phyloP scores from a whole-genome alignment of 2,329 filamentous ascomycete genomes.

The Fusarium tricinctum region DNA sequence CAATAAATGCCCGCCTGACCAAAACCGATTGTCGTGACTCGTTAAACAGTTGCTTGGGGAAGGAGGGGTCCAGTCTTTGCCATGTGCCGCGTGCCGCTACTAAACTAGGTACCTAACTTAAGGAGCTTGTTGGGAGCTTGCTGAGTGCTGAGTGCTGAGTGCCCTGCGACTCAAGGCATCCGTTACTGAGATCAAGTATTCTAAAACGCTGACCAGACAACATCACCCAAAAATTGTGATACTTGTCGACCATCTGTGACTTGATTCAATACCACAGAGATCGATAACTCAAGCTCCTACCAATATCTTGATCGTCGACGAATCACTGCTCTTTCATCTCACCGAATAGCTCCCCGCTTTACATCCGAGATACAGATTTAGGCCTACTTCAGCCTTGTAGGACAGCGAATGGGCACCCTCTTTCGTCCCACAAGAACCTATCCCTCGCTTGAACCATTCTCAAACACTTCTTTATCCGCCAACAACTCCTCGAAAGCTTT shows the following conservation, averaged over 20 bases:
- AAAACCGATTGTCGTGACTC: slow-evolving; percentile 25
- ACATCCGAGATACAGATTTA: slow-evolving; percentile 33
- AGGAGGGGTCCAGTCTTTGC: slow-evolving; percentile 33
- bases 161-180: slow-evolving; percentile 8
- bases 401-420: slow-evolving; percentile 45
- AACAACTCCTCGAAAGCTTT: slow-evolving; percentile 41
- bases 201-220: slow-evolving; percentile 39
- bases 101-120: too few species aligned
- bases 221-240: slow-evolving; percentile 20
- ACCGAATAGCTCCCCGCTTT: slow-evolving; percentile 24
- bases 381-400: slow-evolving; percentile 40
- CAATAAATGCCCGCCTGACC: slow-evolving; percentile 36
- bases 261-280: neutral
- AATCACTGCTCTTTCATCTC: slow-evolving; percentile 6
- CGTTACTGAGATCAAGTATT: slow-evolving; percentile 16
- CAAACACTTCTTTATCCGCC: slow-evolving; percentile 1
- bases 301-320: slow-evolving; percentile 3
- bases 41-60: slow-evolving; percentile 17
- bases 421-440: slow-evolving; percentile 29
- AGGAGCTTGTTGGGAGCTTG: neutral
- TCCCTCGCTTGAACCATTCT: slow-evolving; percentile 24
- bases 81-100: slow-evolving; percentile 17
- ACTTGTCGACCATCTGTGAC: slow-evolving; percentile 3
- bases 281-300: slow-evolving; percentile 3
- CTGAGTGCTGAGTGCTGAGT: slow-evolving; percentile 1